These are phyloP conservation scores for Penstemon newberryi DNA, from an alignment of 257 asterid species.

Conservation along the genomic window DNA sequence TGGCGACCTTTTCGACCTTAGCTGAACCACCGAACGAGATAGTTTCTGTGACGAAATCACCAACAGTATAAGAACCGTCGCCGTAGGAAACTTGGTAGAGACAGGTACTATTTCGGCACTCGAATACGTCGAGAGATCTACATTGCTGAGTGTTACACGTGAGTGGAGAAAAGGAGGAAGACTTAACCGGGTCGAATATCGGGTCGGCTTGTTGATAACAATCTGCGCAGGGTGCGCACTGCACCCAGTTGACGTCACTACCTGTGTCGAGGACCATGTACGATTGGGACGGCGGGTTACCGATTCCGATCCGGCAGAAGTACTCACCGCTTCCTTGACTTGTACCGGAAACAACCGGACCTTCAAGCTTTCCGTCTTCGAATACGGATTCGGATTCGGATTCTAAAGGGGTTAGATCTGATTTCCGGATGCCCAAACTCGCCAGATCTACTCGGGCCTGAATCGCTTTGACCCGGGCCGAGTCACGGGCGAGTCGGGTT, in stretches of 20 bases:
- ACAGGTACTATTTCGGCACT: constrained; percentile 68
- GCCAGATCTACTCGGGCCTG: constrained; percentile 80
- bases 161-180: constrained; percentile 65
- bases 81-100: constrained; percentile 91
- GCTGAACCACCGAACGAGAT: constrained; percentile 65
- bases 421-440: constrained; percentile 39
- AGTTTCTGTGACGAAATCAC: constrained; percentile 77
- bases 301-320: constrained; percentile 81
- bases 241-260: constrained; percentile 93
- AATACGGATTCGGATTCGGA: constrained; percentile 40
- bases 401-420: constrained; percentile 68
- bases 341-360: constrained; percentile 77
- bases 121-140: constrained; percentile 76
- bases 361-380: constrained; percentile 54
- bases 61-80: constrained; percentile 94
- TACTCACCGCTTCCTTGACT: constrained; percentile 99
- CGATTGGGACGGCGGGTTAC: constrained; percentile 65
- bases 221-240: constrained; percentile 90
- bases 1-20: constrained; percentile 62
- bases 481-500: constrained; percentile 75
- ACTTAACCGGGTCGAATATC: constrained; percentile 72
- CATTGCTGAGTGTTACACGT: constrained; percentile 74
- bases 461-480: constrained; percentile 65
- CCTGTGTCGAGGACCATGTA: constrained; percentile 94
- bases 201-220: constrained; percentile 98